Evolutionary conservation across 495 filamentous ascomycete species (phyloP).

Genomic region (Trichoderma gamsii): DNA sequence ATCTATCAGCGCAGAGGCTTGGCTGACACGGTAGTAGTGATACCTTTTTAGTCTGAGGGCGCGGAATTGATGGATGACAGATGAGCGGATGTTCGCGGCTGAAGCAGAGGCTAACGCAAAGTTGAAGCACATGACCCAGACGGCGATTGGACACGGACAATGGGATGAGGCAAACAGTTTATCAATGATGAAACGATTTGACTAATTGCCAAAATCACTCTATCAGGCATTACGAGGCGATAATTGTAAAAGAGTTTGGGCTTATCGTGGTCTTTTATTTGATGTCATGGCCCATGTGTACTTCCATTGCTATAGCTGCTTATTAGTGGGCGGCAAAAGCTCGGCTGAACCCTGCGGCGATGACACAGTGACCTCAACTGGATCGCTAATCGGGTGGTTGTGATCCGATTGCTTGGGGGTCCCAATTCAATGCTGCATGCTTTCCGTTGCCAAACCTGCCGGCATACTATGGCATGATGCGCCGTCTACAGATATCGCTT

Average conservation of each 20-base stretch:
- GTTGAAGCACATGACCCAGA: no score
- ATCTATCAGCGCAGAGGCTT: not conserved
- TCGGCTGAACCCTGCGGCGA: not conserved
- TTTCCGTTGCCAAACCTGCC: not conserved
- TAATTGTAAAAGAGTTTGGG: no score
- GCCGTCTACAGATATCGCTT: constrained; percentile 37
- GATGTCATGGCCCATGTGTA: not conserved
- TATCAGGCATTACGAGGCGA: no score
- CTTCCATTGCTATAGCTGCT: no score
- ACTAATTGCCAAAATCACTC: no score
- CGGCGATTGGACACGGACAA: no score
- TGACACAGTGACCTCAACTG: constrained; percentile 13
- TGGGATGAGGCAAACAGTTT: no score
- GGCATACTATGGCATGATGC: constrained; percentile 40
- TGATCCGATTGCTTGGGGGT: not conserved
- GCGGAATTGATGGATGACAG: not conserved
- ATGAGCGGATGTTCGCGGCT: not conserved
- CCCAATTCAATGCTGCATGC: not conserved
- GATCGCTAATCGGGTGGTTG: not conserved
- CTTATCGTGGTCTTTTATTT: not conserved
- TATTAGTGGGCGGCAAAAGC: not conserved
- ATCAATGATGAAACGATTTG: no score
- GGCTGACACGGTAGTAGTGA: not conserved
- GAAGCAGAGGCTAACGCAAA: not conserved
- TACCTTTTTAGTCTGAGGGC: not conserved